Evolutionary conservation across 208 protist species (phyloP).

Genomic region (Trypanosoma lewisi): DNA sequence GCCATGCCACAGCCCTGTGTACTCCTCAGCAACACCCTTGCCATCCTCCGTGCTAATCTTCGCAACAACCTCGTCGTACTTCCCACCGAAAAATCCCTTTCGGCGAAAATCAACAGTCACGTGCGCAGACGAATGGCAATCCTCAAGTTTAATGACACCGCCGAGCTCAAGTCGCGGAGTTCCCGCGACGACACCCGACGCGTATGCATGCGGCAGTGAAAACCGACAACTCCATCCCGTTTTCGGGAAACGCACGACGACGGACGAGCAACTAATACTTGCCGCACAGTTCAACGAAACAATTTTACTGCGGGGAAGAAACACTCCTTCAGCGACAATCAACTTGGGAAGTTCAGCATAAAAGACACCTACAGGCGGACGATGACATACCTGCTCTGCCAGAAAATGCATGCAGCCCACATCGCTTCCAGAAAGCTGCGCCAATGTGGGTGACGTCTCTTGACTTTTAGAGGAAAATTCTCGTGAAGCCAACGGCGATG

Average conservation of each 20-base stretch:
- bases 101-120: slow-evolving; percentile 21
- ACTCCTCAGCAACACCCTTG: slow-evolving; percentile 1
- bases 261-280: slow-evolving; percentile 16
- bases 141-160: slow-evolving; percentile 14
- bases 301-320: slow-evolving; percentile 19
- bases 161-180: slow-evolving; percentile 23
- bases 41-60: slow-evolving; percentile 14
- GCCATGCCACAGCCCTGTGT: slow-evolving; percentile 18
- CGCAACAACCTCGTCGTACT: slow-evolving; percentile 22
- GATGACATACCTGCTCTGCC: slow-evolving; percentile 36
- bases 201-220: slow-evolving; percentile 17
- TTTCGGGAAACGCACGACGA: slow-evolving; percentile 15
- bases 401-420: slow-evolving; percentile 17
- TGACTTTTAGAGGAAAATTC: neutral
- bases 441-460: neutral
- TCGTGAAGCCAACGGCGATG: neutral
- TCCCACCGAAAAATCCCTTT: slow-evolving; percentile 24
- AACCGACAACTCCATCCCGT: slow-evolving; percentile 9
- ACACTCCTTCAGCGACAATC: slow-evolving; percentile 16
- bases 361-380: slow-evolving; percentile 31
- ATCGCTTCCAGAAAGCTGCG: neutral
- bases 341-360: slow-evolving; percentile 15
- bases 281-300: slow-evolving; percentile 23
- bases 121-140: slow-evolving; percentile 4
- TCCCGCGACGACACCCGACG: slow-evolving; percentile 19